Conservation (phyloP, 352 stramenopile species). For the Phytophthora pluvialis region DNA sequence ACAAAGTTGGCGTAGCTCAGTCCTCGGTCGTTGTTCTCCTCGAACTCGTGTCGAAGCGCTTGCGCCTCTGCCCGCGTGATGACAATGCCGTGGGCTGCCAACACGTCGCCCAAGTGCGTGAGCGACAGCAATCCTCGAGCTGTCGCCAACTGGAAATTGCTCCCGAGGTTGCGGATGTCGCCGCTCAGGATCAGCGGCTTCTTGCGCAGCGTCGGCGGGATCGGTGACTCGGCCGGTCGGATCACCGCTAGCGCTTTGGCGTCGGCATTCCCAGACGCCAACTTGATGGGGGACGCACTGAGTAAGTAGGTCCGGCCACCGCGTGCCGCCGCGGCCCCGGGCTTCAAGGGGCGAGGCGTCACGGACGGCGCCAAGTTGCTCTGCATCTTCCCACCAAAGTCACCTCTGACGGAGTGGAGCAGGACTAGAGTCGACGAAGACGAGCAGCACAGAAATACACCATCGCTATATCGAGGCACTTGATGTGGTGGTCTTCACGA, state of each 20-base stretch:
- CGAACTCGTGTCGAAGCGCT: conserved; percentile 70
- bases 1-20: conserved; percentile 70
- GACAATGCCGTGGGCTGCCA: conserved; percentile 53
- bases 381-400: conserved; percentile 29
- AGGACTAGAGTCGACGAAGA: conserved; percentile 9
- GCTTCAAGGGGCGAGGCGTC: conserved; percentile 66
- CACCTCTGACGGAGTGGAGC: not conserved
- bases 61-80: conserved; percentile 64
- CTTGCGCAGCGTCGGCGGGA: conserved; percentile 43
- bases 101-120: conserved; percentile 53
- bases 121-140: conserved; percentile 49
- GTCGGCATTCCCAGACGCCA: conserved; percentile 13
- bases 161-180: conserved; percentile 77
- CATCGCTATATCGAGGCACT: conserved; percentile 23
- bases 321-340: conserved; percentile 26
- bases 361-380: conserved; percentile 66
- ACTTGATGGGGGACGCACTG: conserved; percentile 58
- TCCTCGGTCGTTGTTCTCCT: conserved; percentile 76
- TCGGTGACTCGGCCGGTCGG: conserved; percentile 41
- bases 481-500: not conserved
- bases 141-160: conserved; percentile 67
- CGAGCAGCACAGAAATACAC: conserved; percentile 21
- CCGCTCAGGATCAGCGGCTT: conserved; percentile 70
- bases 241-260: conserved; percentile 25
- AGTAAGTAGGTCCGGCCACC: conserved; percentile 57